A percentile compares a stretch with the other conserved stretches of the same genome.
Evolutionary conservation across 179 eudicot genomes (phyloP).

Genomic region (Patellifolia procumbens): DNA sequence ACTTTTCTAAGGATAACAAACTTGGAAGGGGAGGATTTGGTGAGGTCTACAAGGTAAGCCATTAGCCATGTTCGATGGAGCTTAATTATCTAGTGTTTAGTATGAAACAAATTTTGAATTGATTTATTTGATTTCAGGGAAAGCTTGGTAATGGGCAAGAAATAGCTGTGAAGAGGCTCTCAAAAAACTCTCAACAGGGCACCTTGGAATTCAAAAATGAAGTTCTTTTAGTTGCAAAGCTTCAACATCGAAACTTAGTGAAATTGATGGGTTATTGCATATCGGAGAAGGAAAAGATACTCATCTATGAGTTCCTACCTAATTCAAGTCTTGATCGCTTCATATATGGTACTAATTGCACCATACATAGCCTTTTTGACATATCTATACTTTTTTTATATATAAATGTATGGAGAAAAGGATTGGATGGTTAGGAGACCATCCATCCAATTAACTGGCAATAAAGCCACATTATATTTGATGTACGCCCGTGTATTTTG

Average conservation of each 20-base stretch:
- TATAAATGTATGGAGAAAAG: too few relatives aligned
- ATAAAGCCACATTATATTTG: too few relatives aligned
- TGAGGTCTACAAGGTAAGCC: too few relatives aligned
- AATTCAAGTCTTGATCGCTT: conserved; percentile 10
- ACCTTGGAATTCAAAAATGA: conserved; percentile 7
- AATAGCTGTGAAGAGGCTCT: conserved; percentile 3
- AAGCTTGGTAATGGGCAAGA: neutral
- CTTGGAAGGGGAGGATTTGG: too few relatives aligned
- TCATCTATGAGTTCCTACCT: neutral
- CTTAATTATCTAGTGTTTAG: too few relatives aligned
- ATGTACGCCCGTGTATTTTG: too few relatives aligned
- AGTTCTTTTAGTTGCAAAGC: conserved; percentile 8
- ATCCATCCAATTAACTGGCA: too few relatives aligned
- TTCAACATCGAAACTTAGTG: neutral
- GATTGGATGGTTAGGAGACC: too few relatives aligned
- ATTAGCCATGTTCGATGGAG: too few relatives aligned
- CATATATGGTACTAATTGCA: neutral
- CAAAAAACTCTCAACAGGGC: neutral
- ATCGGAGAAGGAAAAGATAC: neutral
- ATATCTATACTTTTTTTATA: neutral
- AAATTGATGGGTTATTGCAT: neutral
- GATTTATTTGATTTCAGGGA: neutral
- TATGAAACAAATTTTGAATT: neutral
- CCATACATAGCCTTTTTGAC: neutral
- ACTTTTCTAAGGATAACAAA: too few relatives aligned